Percentiles rank a stretch among this genome's conserved stretches.
These are phyloP conservation scores for Alternaria sp. DNA, from an alignment of 2,329 filamentous ascomycete species.

Conservation along the genomic window DNA sequence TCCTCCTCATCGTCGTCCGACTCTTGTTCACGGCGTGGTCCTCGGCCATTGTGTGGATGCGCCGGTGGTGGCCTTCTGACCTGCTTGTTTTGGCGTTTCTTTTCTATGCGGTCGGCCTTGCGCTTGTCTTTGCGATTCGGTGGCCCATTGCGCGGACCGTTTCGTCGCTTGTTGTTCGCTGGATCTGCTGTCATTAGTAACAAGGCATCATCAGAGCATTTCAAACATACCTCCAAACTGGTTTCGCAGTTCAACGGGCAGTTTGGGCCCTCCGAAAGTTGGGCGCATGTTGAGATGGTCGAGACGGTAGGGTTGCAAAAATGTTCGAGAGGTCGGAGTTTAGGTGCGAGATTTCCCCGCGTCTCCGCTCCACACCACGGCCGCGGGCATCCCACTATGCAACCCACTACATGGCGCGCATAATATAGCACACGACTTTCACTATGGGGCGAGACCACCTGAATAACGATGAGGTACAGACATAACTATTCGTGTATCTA, in stretches of 20 bases:
- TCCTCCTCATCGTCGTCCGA: conserved; percentile 36
- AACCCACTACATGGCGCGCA: conserved; percentile 30
- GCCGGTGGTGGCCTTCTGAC: conserved; percentile 23
- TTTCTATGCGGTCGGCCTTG: conserved; percentile 70
- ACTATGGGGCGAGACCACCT: conserved; percentile 62
- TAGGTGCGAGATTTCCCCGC: conserved; percentile 30
- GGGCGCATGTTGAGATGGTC: conserved; percentile 49
- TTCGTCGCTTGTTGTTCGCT: conserved; percentile 34
- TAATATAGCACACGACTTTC: conserved; percentile 31
- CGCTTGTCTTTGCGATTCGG: conserved; percentile 69
- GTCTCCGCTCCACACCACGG: conserved; percentile 33
- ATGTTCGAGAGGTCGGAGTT: conserved; percentile 44
- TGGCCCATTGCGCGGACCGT: conserved; percentile 40
- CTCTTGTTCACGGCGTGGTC: conserved; percentile 23
- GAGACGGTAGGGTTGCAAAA: conserved; percentile 36
- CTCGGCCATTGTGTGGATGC: conserved; percentile 29
- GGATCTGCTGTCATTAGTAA: conserved; percentile 36
- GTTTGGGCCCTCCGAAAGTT: conserved; percentile 53
- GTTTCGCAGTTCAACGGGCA: conserved; percentile 57
- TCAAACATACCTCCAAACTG: conserved; percentile 49
- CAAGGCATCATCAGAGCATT: not conserved
- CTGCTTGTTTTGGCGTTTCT: conserved; percentile 59
- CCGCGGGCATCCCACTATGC: conserved; percentile 31
- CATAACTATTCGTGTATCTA: not conserved
- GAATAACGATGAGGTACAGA: conserved; percentile 67